Conservation (phyloP, 441 rosid genomes). For the Gossypium davidsonii region DNA sequence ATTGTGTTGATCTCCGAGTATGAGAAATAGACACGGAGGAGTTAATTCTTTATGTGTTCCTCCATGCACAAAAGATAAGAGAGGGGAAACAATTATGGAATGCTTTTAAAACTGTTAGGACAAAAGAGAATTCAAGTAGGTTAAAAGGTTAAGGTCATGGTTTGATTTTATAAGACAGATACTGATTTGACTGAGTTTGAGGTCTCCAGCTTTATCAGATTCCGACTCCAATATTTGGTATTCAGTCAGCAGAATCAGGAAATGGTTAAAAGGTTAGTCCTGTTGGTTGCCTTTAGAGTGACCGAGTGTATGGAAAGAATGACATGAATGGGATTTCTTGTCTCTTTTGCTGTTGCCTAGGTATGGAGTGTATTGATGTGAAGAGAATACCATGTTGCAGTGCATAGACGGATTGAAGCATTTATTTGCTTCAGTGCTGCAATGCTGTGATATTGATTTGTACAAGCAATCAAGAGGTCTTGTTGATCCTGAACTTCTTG, state of each 20-base stretch:
- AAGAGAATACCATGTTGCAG: slow-evolving; percentile 71
- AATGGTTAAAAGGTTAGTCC: slow-evolving; percentile 21
- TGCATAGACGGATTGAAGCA: slow-evolving; percentile 70
- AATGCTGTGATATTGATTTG: slow-evolving; percentile 74
- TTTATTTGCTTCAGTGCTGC: slow-evolving; percentile 47
- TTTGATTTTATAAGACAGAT: background rate
- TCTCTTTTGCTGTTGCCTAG: slow-evolving; percentile 30
- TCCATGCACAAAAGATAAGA: too few species aligned
- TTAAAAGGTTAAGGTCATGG: background rate
- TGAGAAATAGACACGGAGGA: background rate
- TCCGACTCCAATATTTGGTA: background rate
- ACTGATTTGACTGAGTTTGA: background rate
- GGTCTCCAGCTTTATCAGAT: background rate
- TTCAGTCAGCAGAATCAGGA: slow-evolving; percentile 9
- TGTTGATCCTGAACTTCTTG: slow-evolving; percentile 86
- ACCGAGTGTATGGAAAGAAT: background rate
- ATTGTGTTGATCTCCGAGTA: background rate
- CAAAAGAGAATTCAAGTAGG: too few species aligned
- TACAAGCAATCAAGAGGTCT: slow-evolving; percentile 70
- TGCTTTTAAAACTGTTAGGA: too few species aligned
- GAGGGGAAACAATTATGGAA: too few species aligned
- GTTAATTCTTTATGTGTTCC: background rate
- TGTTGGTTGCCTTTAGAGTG: background rate
- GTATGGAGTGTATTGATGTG: slow-evolving; percentile 73
- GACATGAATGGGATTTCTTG: background rate